These are phyloP conservation scores for Physaria fendleri DNA, from an alignment of 345 rosid species.

Conservation along the genomic window DNA sequence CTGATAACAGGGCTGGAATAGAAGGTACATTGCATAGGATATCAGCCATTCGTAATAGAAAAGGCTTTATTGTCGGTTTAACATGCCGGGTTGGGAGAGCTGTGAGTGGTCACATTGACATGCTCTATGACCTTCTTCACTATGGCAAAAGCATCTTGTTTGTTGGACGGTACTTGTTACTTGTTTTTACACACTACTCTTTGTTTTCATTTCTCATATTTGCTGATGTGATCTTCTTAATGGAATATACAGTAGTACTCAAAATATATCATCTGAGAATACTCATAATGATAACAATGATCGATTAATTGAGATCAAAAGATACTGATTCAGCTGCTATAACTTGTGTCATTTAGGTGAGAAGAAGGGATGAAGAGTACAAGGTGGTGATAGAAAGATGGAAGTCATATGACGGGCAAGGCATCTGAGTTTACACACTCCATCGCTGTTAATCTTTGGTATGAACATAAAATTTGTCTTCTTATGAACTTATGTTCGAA, in stretches of 20 bases:
- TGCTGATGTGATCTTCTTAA: background rate
- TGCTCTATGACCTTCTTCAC: constrained; percentile 57
- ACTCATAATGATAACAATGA: background rate
- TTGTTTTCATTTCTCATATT: background rate
- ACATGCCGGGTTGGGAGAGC: constrained; percentile 68
- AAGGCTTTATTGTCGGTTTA: constrained; percentile 50
- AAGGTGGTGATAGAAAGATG: constrained; percentile 54
- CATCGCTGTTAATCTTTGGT: background rate
- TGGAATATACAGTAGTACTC: constrained; percentile 9
- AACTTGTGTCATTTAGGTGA: constrained; percentile 28
- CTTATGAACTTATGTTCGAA: background rate
- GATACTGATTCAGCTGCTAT: background rate
- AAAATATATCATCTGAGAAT: background rate
- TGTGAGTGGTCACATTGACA: constrained; percentile 52
- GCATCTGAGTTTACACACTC: constrained; percentile 21
- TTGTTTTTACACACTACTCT: background rate
- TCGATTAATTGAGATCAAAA: background rate
- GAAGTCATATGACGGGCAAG: constrained; percentile 45
- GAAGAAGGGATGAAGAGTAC: constrained; percentile 42
- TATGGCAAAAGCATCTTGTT: constrained; percentile 62
- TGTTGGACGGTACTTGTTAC: constrained; percentile 43
- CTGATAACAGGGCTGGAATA: constrained; percentile 62
- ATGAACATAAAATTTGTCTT: background rate
- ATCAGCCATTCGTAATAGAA: constrained; percentile 53
- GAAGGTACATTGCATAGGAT: constrained; percentile 67